These are phyloP conservation scores for Coix lacrymajobi DNA, from an alignment of 176 grass and related monocot species.

Conservation along the genomic window DNA sequence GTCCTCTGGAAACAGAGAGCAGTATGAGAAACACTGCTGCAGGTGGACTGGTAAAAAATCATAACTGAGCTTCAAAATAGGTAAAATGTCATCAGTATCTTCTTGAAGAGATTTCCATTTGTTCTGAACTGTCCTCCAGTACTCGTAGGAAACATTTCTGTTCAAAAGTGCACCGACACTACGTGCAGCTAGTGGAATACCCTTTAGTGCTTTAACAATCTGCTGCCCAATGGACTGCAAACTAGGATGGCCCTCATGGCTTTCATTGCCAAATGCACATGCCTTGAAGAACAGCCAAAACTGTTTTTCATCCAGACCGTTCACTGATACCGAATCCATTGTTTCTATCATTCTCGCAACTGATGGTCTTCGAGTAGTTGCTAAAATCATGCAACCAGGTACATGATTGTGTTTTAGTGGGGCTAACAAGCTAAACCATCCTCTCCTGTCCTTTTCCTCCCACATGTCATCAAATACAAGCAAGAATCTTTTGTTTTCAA, in stretches of 20 bases:
- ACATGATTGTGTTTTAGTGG: background rate
- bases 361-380: constrained; percentile 19
- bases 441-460: background rate
- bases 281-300: constrained; percentile 41
- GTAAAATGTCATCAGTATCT: background rate
- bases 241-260: background rate
- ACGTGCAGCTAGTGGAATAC: constrained; percentile 11
- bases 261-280: constrained; percentile 41
- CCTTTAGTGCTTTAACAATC: constrained; percentile 13
- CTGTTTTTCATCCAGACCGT: constrained; percentile 4
- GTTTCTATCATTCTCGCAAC: constrained; percentile 2
- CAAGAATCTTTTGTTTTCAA: background rate
- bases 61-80: background rate
- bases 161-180: constrained; percentile 18
- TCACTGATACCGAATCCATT: background rate
- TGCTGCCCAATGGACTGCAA: background rate
- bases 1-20: background rate
- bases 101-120: background rate
- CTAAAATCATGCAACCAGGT: constrained; percentile 14
- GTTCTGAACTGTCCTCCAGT: background rate
- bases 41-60: background rate
- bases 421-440: background rate
- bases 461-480: background rate
- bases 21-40: background rate
- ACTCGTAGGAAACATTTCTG: background rate